Evolutionary conservation across 2,329 filamentous ascomycete species (phyloP), one percentile per base, ranked within the genome.

Genomic region (Apiospora saccharicola): DNA sequence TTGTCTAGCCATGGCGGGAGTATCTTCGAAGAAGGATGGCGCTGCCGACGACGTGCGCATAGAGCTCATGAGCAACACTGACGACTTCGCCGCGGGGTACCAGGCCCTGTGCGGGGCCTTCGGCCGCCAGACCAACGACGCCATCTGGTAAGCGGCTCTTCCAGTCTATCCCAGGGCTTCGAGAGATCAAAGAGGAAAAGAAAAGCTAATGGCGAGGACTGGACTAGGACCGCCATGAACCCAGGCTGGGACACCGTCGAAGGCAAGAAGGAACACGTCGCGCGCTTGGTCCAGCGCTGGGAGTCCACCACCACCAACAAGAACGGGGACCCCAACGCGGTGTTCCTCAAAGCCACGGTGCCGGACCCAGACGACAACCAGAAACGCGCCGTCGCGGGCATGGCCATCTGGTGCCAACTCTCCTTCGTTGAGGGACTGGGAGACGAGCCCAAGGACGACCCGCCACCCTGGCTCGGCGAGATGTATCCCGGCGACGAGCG

Each of bases 271-370:
- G 76, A 75, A 1, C 83, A 81, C 37, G 81, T 81, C 2, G 77
- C 78, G 13, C 82, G 82, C 19, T 75, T 89, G 73, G 77, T 80
- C 3, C 74, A 83, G 47, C 83, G 85, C 34, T 90, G 84, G 83
- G 75, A 79, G 37, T 72, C 76, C 5, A 80, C 80, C 5, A 83
- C 82, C 2, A 79, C 72, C 13, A 84, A 88, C 78, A 80, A 78
- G 12, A 74, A 82, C 47, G 86, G 87, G n/a, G 77, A 84, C 12
- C 82, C 83, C 1, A 89, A 88, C 76, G 86, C 84, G 0, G 71
- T 89, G 1, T 89, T 87, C 73, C 81, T 90, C 73, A 89, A 89
- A 73, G 89, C 88, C 1, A 89, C 85, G 0, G 67, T 89, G 1
- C 78, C 83, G 0, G 79, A 80, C 71, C 79, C 81, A 1, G 30